Evolutionary conservation across 73 alveolate genomes (phyloP), one percentile per base, ranked within the genome.

Genomic region (Stentor roeselii): DNA sequence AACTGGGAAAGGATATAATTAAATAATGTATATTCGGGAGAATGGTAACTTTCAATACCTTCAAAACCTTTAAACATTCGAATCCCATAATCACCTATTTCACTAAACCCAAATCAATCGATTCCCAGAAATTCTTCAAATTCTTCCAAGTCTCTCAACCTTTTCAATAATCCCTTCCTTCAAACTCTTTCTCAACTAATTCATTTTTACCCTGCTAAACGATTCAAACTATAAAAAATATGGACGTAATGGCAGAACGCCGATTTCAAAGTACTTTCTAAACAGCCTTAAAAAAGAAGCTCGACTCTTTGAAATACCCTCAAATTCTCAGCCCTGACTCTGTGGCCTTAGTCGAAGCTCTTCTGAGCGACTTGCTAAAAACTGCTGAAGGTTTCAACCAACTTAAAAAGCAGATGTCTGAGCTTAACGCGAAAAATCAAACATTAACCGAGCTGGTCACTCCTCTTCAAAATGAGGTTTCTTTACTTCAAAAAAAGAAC

Each of bases 371-470:
- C 86, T 83, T 96, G 84, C 89, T 96, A 27, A 96, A 95, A 86
- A 93, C 98, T 34, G 95, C 98, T 36, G 98, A 95, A 86, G 99
- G 98, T 37, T 96, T 96, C 84, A 77, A 96, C 89, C 94, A 96
- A 84, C 92, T 96, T 38, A 95, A 96, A 89, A 94, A 96, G 85
- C 90, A 86, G 83, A 90, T 93, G 84, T 96, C 3, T 3, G 34
- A 86, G 83, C 35, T 84, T 31, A 59, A 82, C 39, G 59, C 42
- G 15, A 86, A 84, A 59, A 36, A 82, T 37, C 86, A 88, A 3
- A 78, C 78, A 32, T 75, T 77, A 34, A 89, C 84, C 42, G 59
- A 88, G 83, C 84, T 88, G 86, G 85, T 59, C 83, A 91, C 87
- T 59, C 99, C 99, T 11, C 88, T 97, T 75, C 91, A 97, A 78